phyloP scores from a whole-genome alignment of 2,329 filamentous ascomycete genomes.

The Penicillium sp. region DNA sequence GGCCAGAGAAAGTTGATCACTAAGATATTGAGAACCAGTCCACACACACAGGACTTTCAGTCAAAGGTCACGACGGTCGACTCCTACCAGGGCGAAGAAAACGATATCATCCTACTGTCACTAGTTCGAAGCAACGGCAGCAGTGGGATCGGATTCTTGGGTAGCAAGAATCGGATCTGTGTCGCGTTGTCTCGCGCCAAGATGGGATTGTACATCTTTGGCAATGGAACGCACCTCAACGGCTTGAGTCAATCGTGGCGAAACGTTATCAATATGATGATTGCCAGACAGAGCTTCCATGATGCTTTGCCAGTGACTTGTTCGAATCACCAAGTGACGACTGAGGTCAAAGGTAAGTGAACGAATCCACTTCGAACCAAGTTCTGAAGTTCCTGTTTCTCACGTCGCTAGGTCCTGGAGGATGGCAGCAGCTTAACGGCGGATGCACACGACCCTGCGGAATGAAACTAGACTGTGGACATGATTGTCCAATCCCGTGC shows the following conservation, averaged over 20 bases:
- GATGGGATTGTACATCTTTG: constrained; percentile 77
- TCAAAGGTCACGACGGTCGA: constrained; percentile 74
- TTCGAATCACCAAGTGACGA: constrained; percentile 50
- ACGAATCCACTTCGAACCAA: too few species aligned
- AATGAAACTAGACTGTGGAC: constrained; percentile 45
- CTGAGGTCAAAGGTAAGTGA: constrained; percentile 44
- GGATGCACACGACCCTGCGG: constrained; percentile 50
- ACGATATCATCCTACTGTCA: constrained; percentile 74
- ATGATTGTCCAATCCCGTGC: constrained; percentile 49
- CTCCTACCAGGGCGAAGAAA: constrained; percentile 87
- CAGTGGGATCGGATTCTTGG: constrained; percentile 65
- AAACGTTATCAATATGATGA: constrained; percentile 45
- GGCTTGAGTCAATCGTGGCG: constrained; percentile 48
- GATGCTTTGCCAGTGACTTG: constrained; percentile 60
- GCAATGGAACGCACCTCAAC: constrained; percentile 57
- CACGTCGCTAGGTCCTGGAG: constrained; percentile 15
- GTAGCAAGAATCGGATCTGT: constrained; percentile 57
- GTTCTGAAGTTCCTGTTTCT: background rate
- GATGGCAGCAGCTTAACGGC: constrained; percentile 49
- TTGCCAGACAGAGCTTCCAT: constrained; percentile 38
- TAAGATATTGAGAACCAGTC: constrained; percentile 39
- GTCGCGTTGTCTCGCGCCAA: constrained; percentile 65
- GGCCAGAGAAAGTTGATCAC: constrained; percentile 67
- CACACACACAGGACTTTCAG: constrained; percentile 30
- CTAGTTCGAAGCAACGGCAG: constrained; percentile 64